A percentile compares a stretch with the other conserved stretches of the same genome.
Evolutionary conservation across 495 filamentous ascomycete species (phyloP).

Genomic region (Aspergillus ellipticus): DNA sequence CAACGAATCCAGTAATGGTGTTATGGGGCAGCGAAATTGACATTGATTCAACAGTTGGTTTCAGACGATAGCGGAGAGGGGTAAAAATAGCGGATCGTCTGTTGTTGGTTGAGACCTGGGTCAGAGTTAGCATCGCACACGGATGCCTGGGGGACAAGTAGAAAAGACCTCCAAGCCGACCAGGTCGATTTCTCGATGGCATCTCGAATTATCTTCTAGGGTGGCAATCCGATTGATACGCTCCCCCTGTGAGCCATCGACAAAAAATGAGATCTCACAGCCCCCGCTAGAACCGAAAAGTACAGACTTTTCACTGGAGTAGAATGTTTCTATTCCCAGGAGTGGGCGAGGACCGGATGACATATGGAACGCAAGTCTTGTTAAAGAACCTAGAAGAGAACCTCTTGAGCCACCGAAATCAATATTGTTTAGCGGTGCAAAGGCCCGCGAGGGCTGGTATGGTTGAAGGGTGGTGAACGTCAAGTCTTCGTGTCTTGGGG

Average conservation of each 20-base stretch:
- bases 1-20: constrained; percentile 12
- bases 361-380: constrained; percentile 13
- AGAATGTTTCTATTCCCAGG: constrained; percentile 9
- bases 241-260: constrained; percentile 13
- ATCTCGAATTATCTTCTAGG: constrained; percentile 4
- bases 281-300: constrained; percentile 10
- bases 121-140: constrained; percentile 8
- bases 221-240: constrained; percentile 11
- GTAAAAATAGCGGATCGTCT: constrained; percentile 11
- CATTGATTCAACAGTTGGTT: constrained; percentile 1
- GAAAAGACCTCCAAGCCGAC: constrained; percentile 12
- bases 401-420: constrained; percentile 14
- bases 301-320: constrained; percentile 2
- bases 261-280: constrained; percentile 8
- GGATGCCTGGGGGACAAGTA: constrained; percentile 3
- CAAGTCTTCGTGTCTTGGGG: constrained; percentile 7
- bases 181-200: background rate
- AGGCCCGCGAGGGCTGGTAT: background rate
- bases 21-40: background rate
- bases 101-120: constrained; percentile 14
- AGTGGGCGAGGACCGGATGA: constrained; percentile 6
- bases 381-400: constrained; percentile 5
- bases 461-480: constrained; percentile 11
- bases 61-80: constrained; percentile 2
- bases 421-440: constrained; percentile 14